Base-by-base conservation (phyloP, 352 stramenopile genomes). In the Pythium oligandrum region DNA sequence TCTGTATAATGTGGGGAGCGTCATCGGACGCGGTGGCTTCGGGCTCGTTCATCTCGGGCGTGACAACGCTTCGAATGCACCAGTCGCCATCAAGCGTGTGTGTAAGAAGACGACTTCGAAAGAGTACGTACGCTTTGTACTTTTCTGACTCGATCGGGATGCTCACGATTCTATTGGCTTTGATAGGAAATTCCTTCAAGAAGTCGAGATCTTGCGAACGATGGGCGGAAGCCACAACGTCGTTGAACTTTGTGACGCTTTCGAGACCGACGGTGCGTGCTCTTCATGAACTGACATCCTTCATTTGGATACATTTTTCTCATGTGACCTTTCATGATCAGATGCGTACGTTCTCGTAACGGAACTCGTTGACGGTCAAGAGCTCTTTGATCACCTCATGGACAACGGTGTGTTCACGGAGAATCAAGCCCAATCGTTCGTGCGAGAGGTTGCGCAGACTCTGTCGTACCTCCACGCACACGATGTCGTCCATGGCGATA, bases 301-400 rank as follows among this genome's bases (percentile, higher is more conserved):
- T 52, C 46, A 31, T 30, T 30, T 30, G 43, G 9, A 11, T 48
- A 30, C 43, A 48, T 48, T 48, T 48, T 48, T 48, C 9, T 30
- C 43, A 48, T 31, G 9, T 11, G 17, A 48, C 43, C 9, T 31
- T 11, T 48, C 9, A 11, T 48, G 43, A 48, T 48, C 52, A 35
- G 66, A 75, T 32, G 52, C 64, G 26, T 75, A 59, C 38, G 64
- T 75, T 32, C 53, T 75, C 44, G 66, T 75, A 6, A 75, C 66
- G 12, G 66, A 75, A 31, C 60, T 69, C 30, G 59, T 70, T 33
- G 47, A 65, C 11, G 66, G 66, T 44, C 45, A 59, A 31, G 66
- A 75, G 56, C 55, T 75, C 43, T 75, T 71, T 53, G 66, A 75
- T 3, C 58, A 64, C 11, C 59, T 75, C 51, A 30, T 69, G 4